phyloP scores from a whole-genome alignment of 352 stramenopile genomes.

The Bremia lactucae region DNA sequence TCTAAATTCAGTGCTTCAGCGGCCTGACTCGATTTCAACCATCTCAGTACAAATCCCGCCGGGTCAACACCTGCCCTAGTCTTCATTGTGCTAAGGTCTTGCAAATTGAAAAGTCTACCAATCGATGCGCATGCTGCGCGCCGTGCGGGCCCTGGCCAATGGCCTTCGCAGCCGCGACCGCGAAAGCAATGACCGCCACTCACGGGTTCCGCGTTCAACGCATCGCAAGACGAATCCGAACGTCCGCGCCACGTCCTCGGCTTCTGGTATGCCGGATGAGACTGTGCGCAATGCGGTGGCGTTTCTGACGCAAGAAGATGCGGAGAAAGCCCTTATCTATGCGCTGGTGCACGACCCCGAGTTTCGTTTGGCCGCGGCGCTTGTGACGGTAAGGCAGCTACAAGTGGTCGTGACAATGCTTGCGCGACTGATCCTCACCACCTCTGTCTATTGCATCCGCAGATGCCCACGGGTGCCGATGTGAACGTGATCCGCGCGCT shows the following conservation, averaged over 20 bases:
- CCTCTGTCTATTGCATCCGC: background rate
- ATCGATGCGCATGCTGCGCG: constrained; percentile 17
- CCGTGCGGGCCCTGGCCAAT: constrained; percentile 14
- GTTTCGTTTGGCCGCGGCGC: constrained; percentile 56
- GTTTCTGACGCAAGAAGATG: constrained; percentile 56
- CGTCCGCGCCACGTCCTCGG: background rate
- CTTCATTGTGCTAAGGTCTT: constrained; percentile 8
- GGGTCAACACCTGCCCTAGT: constrained; percentile 8
- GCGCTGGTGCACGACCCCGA: constrained; percentile 69
- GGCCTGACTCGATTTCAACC: background rate
- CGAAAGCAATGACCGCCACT: constrained; percentile 1
- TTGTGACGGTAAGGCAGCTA: constrained; percentile 27
- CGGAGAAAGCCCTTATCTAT: constrained; percentile 56
- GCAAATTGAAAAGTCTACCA: background rate
- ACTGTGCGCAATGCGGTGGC: constrained; percentile 54
- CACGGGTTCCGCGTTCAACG: background rate
- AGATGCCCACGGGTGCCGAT: constrained; percentile 26
- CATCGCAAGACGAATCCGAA: constrained; percentile 6
- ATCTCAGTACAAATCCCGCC: background rate
- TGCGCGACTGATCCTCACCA: background rate
- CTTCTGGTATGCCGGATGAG: constrained; percentile 16
- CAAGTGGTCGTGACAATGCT: background rate
- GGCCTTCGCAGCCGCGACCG: constrained; percentile 11
- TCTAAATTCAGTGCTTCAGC: background rate
- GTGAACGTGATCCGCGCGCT: constrained; percentile 55